A percentile compares a stretch with the other conserved stretches of the same genome.
Evolutionary conservation across 495 filamentous ascomycete species (phyloP).

Genomic region (Mytilinidion resinicola): DNA sequence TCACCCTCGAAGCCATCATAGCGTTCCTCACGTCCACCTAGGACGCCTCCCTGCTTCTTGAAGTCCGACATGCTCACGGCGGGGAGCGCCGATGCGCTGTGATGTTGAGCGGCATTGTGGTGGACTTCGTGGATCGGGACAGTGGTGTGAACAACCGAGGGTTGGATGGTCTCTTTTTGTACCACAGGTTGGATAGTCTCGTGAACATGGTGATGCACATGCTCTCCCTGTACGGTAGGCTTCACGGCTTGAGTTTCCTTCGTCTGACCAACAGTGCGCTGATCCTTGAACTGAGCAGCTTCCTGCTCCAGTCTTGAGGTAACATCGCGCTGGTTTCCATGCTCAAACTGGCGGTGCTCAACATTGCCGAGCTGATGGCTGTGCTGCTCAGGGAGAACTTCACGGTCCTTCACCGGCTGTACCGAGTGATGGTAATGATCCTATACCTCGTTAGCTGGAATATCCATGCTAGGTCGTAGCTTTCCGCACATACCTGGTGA

Average conservation of each 20-base stretch:
- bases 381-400: conserved; percentile 36
- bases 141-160: conserved; percentile 60
- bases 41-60: conserved; percentile 49
- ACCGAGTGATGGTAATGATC: conserved; percentile 42
- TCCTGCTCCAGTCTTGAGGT: conserved; percentile 44
- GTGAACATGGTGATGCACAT: conserved; percentile 57
- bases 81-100: conserved; percentile 51
- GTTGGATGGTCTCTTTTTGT: conserved; percentile 58
- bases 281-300: conserved; percentile 45
- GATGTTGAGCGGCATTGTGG: conserved; percentile 55
- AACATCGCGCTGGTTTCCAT: conserved; percentile 45
- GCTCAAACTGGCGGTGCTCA: conserved; percentile 50
- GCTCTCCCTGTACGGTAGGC: conserved; percentile 51
- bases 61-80: conserved; percentile 57
- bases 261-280: conserved; percentile 42
- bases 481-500: conserved; percentile 23
- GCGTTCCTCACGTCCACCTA: conserved; percentile 49
- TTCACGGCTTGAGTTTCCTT: conserved; percentile 42
- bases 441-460: no score
- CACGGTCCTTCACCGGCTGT: conserved; percentile 35
- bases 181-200: conserved; percentile 62
- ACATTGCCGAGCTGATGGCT: conserved; percentile 42
- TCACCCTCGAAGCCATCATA: conserved; percentile 53
- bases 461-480: no score
- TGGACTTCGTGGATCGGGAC: conserved; percentile 61